Conservation (phyloP, 352 stramenopile species). For the Globisporangium takayamanum region DNA sequence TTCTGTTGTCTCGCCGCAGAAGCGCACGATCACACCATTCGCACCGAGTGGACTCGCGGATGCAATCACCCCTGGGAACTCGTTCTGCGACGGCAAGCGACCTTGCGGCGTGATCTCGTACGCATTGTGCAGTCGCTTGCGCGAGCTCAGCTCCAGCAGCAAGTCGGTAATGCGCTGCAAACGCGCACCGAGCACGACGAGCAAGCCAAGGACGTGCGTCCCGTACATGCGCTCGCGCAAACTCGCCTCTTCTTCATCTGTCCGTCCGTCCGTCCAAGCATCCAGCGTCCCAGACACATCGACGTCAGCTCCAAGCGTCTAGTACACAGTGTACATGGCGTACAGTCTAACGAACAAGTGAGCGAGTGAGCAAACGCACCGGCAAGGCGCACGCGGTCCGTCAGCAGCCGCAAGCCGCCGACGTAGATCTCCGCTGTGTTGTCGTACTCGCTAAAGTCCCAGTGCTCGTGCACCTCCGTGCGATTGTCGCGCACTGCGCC, state of each 20-base stretch:
- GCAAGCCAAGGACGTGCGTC: constrained; percentile 64
- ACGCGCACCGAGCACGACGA: constrained; percentile 56
- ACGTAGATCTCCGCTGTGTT: constrained; percentile 55
- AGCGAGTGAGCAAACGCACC: constrained; percentile 19
- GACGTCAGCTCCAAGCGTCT: background rate
- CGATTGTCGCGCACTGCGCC: constrained; percentile 51
- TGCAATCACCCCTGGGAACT: constrained; percentile 47
- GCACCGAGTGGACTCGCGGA: constrained; percentile 63
- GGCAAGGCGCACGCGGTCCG: constrained; percentile 58
- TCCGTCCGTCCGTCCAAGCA: background rate
- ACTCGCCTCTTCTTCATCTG: constrained; percentile 64
- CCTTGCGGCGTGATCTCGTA: constrained; percentile 71
- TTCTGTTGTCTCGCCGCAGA: constrained; percentile 61
- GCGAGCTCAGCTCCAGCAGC: constrained; percentile 57
- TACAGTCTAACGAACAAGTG: too few species aligned
- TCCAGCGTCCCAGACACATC: background rate
- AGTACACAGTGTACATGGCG: background rate
- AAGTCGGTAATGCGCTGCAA: constrained; percentile 45
- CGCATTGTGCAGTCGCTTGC: constrained; percentile 67
- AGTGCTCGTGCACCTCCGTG: constrained; percentile 67
- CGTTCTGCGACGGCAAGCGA: constrained; percentile 36
- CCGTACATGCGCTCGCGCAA: constrained; percentile 69
- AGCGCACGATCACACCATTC: constrained; percentile 66
- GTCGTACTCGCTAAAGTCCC: constrained; percentile 77
- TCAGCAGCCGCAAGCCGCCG: constrained; percentile 41